These are phyloP conservation scores for Tuctoria greenei DNA, from an alignment of 176 grass and related monocot genomes.

Conservation along the genomic window DNA sequence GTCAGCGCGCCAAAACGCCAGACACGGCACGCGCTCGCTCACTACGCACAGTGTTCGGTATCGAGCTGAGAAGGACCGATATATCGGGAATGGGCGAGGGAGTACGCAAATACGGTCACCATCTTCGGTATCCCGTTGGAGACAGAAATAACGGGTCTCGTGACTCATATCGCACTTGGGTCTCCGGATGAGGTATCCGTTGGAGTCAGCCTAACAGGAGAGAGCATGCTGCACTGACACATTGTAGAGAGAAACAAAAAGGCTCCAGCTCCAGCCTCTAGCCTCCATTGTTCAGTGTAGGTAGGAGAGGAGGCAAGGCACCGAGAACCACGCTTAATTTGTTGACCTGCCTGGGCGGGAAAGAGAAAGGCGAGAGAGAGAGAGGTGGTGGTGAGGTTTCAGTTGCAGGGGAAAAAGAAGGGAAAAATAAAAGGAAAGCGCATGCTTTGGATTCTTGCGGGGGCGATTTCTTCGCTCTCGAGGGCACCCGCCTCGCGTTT, in stretches of 20 bases:
- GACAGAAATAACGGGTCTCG: too few relatives aligned
- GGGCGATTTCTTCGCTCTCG: slow-evolving; percentile 19
- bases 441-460: slow-evolving; percentile 29
- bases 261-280: background rate
- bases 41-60: too few relatives aligned
- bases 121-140: too few relatives aligned
- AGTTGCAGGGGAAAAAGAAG: background rate
- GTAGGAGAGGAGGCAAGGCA: background rate
- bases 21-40: too few relatives aligned
- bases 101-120: too few relatives aligned
- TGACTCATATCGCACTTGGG: too few relatives aligned
- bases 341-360: slow-evolving; percentile 58
- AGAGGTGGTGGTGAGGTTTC: background rate
- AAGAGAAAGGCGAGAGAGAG: slow-evolving; percentile 14
- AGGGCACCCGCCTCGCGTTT: background rate
- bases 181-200: too few relatives aligned
- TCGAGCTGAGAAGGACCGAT: too few relatives aligned
- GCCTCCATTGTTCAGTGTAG: background rate
- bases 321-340: background rate
- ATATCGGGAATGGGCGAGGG: too few relatives aligned
- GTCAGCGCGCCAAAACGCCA: too few relatives aligned
- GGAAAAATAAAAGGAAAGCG: background rate
- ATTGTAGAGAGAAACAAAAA: background rate
- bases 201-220: too few relatives aligned
- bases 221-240: background rate